phyloP scores from a whole-genome alignment of 108 stramenopile genomes.

The Skeletonema marinoi region DNA sequence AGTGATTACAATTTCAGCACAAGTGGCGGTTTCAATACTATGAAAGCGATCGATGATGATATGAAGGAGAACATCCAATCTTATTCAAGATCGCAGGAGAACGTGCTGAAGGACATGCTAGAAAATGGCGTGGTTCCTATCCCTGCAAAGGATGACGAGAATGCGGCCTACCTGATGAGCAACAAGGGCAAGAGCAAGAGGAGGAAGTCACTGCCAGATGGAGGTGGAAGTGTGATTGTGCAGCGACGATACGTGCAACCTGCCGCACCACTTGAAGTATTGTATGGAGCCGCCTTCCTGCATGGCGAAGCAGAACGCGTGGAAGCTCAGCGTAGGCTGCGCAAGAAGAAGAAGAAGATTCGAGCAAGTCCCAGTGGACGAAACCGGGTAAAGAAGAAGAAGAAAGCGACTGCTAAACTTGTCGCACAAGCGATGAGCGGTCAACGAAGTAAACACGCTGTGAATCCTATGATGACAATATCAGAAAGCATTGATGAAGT shows the following conservation, averaged over 20 bases:
- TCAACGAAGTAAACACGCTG: constrained; percentile 22
- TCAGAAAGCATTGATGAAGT: constrained; percentile 19
- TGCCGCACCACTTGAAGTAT: constrained; percentile 31
- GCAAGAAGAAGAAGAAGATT: constrained; percentile 22
- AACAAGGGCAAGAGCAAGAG: not conserved
- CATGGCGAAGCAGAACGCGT: constrained; percentile 33
- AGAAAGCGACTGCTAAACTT: constrained; percentile 13
- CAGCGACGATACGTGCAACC: constrained; percentile 38
- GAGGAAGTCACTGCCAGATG: not conserved
- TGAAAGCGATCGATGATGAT: constrained; percentile 29
- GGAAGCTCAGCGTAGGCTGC: constrained; percentile 14
- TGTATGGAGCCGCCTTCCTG: constrained; percentile 33
- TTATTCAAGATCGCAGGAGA: not conserved
- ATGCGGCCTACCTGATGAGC: constrained; percentile 20
- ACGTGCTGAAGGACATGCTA: not conserved
- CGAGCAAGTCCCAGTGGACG: constrained; percentile 27
- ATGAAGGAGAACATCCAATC: constrained; percentile 5
- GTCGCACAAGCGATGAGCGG: constrained; percentile 30
- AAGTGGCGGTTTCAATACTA: constrained; percentile 4
- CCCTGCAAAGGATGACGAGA: constrained; percentile 20
- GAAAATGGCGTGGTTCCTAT: constrained; percentile 29
- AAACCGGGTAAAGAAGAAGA: constrained; percentile 27
- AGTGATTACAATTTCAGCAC: not conserved
- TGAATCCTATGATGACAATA: constrained; percentile 38
- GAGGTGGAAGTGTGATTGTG: constrained; percentile 6